These are phyloP conservation scores for Scleroderma citrinum DNA, from an alignment of 768 basidiomycete genomes.

Conservation along the genomic window DNA sequence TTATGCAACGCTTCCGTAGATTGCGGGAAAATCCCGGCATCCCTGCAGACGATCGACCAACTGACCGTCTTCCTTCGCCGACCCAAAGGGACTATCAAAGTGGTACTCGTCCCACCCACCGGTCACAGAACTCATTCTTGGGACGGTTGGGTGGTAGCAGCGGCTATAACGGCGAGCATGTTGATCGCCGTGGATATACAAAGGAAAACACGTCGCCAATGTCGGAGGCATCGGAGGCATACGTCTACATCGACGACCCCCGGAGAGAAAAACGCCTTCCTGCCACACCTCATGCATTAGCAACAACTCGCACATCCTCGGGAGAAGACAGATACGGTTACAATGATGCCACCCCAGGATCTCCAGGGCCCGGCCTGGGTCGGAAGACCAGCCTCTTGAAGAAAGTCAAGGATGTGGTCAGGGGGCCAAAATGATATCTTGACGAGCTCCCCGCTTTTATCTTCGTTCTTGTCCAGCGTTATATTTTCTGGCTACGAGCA, in stretches of 20 bases:
- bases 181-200: constrained; percentile 32
- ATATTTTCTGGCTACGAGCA: neutral
- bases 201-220: constrained; percentile 28
- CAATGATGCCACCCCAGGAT: constrained; percentile 38
- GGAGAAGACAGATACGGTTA: constrained; percentile 37
- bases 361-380: constrained; percentile 44
- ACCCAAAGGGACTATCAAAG: constrained; percentile 29
- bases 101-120: constrained; percentile 55
- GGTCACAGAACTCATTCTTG: constrained; percentile 68
- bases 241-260: constrained; percentile 56
- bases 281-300: constrained; percentile 32
- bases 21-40: constrained; percentile 86
- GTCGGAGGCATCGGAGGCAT: constrained; percentile 42
- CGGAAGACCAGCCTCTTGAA: constrained; percentile 76
- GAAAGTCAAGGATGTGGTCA: constrained; percentile 71
- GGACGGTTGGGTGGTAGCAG: constrained; percentile 51
- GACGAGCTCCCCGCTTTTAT: neutral
- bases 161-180: constrained; percentile 23
- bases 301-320: constrained; percentile 18
- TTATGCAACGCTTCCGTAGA: constrained; percentile 85
- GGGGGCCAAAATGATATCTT: constrained; percentile 39
- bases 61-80: constrained; percentile 40
- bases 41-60: constrained; percentile 48
- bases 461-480: neutral
- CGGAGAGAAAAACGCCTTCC: constrained; percentile 51